Evolutionary conservation across 2,329 filamentous ascomycete species (phyloP).

Genomic region (Lasiodiplodia theobromae): DNA sequence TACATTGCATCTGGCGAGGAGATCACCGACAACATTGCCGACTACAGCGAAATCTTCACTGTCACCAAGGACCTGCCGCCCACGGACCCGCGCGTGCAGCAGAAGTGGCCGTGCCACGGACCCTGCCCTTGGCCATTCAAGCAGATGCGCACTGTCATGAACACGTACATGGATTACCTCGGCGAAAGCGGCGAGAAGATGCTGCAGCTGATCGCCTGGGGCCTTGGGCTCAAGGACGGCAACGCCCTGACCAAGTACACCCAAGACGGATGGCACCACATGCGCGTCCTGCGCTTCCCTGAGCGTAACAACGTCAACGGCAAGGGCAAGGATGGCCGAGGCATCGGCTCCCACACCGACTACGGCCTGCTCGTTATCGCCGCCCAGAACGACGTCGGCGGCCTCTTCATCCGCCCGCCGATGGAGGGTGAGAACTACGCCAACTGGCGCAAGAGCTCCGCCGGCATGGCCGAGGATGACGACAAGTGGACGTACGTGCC

Average conservation of each 20-base stretch:
- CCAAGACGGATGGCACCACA: constrained; percentile 60
- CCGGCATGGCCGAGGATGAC: constrained; percentile 55
- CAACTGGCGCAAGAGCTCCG: constrained; percentile 57
- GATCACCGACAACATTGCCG: constrained; percentile 52
- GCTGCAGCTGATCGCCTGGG: constrained; percentile 56
- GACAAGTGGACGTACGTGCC: constrained; percentile 59
- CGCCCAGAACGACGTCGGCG: constrained; percentile 59
- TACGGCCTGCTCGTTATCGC: constrained; percentile 61
- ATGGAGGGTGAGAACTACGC: constrained; percentile 49
- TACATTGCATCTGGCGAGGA: constrained; percentile 59
- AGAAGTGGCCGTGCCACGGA: constrained; percentile 59
- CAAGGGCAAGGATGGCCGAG: constrained; percentile 58
- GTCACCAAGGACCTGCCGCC: constrained; percentile 57
- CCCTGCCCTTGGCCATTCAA: constrained; percentile 57
- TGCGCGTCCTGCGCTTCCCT: constrained; percentile 56
- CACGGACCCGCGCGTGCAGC: constrained; percentile 49
- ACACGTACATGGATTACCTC: constrained; percentile 52
- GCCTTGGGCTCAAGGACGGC: constrained; percentile 48
- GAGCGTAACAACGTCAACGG: constrained; percentile 51
- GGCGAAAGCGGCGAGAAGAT: constrained; percentile 54
- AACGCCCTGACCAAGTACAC: constrained; percentile 53
- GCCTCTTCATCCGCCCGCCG: constrained; percentile 58
- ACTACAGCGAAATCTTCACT: constrained; percentile 62
- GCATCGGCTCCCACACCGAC: constrained; percentile 61
- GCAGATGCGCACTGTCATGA: constrained; percentile 51